A percentile compares a stretch with the other conserved stretches of the same genome.
Evolutionary conservation across 257 asterid genomes (phyloP).

Genomic region (Forsythia viridissima): DNA sequence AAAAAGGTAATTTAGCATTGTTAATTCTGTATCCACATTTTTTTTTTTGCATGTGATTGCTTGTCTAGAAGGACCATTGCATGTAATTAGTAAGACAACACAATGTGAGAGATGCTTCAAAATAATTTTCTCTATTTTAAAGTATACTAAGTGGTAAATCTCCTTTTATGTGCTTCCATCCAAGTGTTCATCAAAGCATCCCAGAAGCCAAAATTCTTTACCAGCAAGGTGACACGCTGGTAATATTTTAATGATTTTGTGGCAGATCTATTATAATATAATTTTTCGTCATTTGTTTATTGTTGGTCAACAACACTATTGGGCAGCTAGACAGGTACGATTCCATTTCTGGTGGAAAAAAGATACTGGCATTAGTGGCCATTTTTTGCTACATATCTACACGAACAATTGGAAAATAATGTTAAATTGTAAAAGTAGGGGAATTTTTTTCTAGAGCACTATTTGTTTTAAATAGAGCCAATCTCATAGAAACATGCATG

Average conservation of each 20-base stretch:
- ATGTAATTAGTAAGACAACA: neutral
- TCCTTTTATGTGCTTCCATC: no score
- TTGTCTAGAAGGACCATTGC: neutral
- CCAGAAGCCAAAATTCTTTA: no score
- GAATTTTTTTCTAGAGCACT: neutral
- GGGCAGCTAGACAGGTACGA: neutral
- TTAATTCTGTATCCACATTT: neutral
- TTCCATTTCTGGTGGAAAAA: neutral
- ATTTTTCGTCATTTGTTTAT: neutral
- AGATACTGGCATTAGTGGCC: neutral
- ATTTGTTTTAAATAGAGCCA: neutral
- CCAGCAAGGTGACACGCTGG: neutral
- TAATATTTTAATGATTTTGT: no score
- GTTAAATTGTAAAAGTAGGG: neutral
- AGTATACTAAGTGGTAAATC: no score
- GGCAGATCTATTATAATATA: neutral
- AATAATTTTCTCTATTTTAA: no score
- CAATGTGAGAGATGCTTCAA: no score
- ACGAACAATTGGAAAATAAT: neutral
- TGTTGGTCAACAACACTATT: neutral
- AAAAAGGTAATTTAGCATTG: neutral
- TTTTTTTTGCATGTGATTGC: neutral
- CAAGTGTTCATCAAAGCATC: no score
- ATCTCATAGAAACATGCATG: neutral
- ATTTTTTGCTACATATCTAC: neutral